Conservation (phyloP, 352 stramenopile genomes). For the Phytophthora brassicae region DNA sequence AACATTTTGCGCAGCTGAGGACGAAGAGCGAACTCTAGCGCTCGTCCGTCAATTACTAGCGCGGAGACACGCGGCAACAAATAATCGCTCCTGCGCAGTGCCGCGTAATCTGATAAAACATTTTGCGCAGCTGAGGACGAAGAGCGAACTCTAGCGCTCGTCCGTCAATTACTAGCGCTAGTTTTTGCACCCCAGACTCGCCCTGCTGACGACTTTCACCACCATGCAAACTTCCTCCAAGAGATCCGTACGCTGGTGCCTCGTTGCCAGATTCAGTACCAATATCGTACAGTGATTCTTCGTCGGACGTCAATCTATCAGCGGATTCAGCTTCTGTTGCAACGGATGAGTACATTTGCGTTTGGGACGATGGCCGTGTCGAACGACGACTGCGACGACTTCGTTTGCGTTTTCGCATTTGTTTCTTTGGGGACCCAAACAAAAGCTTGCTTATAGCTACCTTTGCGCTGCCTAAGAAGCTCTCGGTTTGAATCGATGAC, state of each 20-base stretch:
- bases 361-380: slow-evolving; percentile 21
- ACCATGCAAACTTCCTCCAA: slow-evolving; percentile 15
- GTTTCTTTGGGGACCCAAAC: slow-evolving; percentile 15
- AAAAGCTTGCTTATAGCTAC: slow-evolving; percentile 16
- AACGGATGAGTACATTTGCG: slow-evolving; percentile 32
- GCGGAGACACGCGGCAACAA: too few species aligned
- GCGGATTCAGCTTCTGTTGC: slow-evolving; percentile 25
- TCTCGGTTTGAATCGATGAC: slow-evolving; percentile 14
- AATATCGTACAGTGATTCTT: slow-evolving; percentile 22
- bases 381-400: slow-evolving; percentile 8
- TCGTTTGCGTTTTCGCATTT: slow-evolving; percentile 28
- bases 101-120: slow-evolving; percentile 77
- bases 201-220: not conserved
- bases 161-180: slow-evolving; percentile 93
- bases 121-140: slow-evolving; percentile 39
- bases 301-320: slow-evolving; percentile 21
- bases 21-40: slow-evolving; percentile 74
- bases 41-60: slow-evolving; percentile 93
- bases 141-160: slow-evolving; percentile 83
- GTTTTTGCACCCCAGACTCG: slow-evolving; percentile 5
- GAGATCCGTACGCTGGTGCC: slow-evolving; percentile 30
- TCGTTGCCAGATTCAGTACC: slow-evolving; percentile 21
- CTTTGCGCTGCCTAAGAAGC: slow-evolving; percentile 28
- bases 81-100: too few species aligned
- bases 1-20: slow-evolving; percentile 55